A percentile compares a stretch with the other conserved stretches of the same genome.
phyloP scores from a whole-genome alignment of 1,284 basidiomycete genomes.

The Malassezia japonica region DNA sequence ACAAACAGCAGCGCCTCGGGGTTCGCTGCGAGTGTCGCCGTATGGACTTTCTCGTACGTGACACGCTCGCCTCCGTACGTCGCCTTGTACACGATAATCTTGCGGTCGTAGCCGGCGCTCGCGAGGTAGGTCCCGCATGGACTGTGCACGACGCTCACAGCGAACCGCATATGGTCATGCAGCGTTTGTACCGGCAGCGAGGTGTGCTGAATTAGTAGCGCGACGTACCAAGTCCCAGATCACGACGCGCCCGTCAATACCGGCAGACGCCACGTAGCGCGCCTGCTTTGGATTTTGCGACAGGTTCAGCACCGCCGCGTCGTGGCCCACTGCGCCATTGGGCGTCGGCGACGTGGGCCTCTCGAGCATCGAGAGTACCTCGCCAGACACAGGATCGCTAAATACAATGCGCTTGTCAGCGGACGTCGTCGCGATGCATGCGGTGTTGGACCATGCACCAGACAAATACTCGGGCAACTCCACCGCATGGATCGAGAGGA shows the following conservation, averaged over 20 bases:
- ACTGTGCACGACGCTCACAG: slow-evolving; percentile 29
- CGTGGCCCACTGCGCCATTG: slow-evolving; percentile 18
- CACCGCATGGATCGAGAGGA: slow-evolving; percentile 27
- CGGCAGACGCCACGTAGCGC: slow-evolving; percentile 28
- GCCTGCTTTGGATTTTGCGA: slow-evolving; percentile 27
- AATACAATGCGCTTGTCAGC: slow-evolving; percentile 38
- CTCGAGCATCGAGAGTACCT: slow-evolving; percentile 33
- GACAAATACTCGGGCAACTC: slow-evolving; percentile 5
- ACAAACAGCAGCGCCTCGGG: background rate
- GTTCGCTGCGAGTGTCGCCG: background rate
- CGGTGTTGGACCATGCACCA: background rate
- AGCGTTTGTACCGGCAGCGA: slow-evolving; percentile 25
- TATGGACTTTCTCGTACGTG: background rate
- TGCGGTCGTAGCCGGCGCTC: slow-evolving; percentile 36
- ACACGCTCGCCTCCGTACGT: slow-evolving; percentile 11
- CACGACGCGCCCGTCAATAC: slow-evolving; percentile 39
- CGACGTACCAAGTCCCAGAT: slow-evolving; percentile 30
- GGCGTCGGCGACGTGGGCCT: background rate
- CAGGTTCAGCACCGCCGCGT: slow-evolving; percentile 31
- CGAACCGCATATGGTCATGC: slow-evolving; percentile 32
- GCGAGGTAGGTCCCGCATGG: slow-evolving; percentile 31
- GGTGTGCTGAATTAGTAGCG: background rate
- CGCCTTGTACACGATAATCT: slow-evolving; percentile 27
- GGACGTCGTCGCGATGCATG: slow-evolving; percentile 21
- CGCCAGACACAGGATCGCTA: slow-evolving; percentile 21